Conservation (phyloP, 495 filamentous ascomycete species). For the Paragyromitra xinjiangensis region DNA sequence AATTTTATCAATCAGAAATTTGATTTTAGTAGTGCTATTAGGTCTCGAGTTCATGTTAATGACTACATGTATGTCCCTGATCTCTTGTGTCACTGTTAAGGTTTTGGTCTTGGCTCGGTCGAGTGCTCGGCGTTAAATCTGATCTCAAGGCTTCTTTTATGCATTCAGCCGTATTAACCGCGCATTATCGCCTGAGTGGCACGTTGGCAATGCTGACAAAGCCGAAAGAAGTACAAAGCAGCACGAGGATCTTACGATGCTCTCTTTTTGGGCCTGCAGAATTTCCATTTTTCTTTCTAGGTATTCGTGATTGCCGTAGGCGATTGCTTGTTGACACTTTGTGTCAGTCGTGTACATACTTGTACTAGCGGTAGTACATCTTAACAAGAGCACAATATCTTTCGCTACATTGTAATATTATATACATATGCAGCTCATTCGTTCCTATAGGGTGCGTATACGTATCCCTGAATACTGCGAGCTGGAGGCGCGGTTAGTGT, state of each 20-base stretch:
- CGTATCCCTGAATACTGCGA: conserved; percentile 4
- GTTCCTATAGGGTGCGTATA: conserved; percentile 3
- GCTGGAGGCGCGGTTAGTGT: conserved; percentile 11
- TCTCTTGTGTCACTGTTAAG: too few species aligned
- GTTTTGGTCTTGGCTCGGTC: not conserved
- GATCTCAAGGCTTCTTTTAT: not conserved
- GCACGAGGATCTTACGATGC: not conserved
- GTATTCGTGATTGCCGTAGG: not conserved
- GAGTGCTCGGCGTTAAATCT: not conserved
- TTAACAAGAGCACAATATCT: not conserved
- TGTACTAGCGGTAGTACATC: not conserved
- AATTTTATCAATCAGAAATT: not conserved
- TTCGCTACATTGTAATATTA: conserved; percentile 8
- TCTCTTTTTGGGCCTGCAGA: not conserved
- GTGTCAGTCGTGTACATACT: not conserved
- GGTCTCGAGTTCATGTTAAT: not conserved
- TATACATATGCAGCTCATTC: not conserved
- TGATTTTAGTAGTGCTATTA: not conserved
- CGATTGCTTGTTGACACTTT: not conserved
- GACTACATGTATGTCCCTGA: not conserved
- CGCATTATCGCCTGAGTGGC: not conserved
- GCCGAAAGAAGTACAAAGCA: not conserved
- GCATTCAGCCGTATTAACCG: not conserved
- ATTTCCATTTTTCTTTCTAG: not conserved
- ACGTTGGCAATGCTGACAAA: not conserved